Evolutionary conservation across 2,329 filamentous ascomycete genomes (phyloP), one percentile per base, ranked within the genome.

Genomic region (Nothophoma quercina): DNA sequence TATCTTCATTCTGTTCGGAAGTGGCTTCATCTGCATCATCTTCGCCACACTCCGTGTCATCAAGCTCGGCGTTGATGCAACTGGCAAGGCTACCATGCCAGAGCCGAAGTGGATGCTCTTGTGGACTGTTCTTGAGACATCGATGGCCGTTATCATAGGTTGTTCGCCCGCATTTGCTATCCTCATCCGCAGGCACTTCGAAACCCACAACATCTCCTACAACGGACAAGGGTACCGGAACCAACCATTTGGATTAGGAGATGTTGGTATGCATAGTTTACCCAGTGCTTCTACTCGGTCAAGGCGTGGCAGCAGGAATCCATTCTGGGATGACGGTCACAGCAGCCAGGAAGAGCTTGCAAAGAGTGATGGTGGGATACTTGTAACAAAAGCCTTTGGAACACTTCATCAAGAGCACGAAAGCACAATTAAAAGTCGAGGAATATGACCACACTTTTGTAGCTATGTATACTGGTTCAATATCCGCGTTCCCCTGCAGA

Each of bases 61-160:
- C 3, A 66, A 74, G 23, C 54, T 75, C 15, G 70, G 71, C 8
- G 51, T 58, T 5, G 62, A 68, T 9, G 55, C 59, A 4, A 19
- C 26, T 18, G 56, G 53, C 26, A 25, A 59, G 21, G 51, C 58
- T n/a, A 65, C 51, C 2, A 65, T 58, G 6, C 70, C 70, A 5
- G 64, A 63, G 18, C 64, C 63, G 13, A 67, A 69, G 12, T 75
- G 73, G 72, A 46, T 75, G 12, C 55, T 67, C 12, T 46, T 75
- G 5, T 75, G 71, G 72, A 71, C 63, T 4, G 58, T 69, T 2
- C 60, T 74, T 16, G 72, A 75, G 46, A 62, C 63, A 7, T 56
- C 68, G 8, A 70, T 73, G 12, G 72, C 70, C 70, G 64, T 34
- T 2, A 19, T 48, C 5, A 41, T 41, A 16, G 36, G 35, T 6